A percentile compares a stretch with the other conserved stretches of the same genome.
Conservation (phyloP, 352 stramenopile species). For the Globisporangium nagaii region DNA sequence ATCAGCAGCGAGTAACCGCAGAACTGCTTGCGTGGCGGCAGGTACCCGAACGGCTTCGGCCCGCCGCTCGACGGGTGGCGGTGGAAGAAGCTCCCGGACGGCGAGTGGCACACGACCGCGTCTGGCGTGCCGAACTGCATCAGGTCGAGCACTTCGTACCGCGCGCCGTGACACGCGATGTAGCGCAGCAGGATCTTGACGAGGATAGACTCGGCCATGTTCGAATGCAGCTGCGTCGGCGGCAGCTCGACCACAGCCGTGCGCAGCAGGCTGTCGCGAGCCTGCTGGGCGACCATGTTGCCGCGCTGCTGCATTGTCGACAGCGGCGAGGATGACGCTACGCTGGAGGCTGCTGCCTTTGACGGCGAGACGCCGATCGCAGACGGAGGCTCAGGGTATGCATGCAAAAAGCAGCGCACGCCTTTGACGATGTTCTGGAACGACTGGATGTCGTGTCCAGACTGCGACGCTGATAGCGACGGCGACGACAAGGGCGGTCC, state of each 20-base stretch:
- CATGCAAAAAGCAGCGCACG: conserved; percentile 62
- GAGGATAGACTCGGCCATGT: conserved; percentile 63
- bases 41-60: conserved; percentile 15
- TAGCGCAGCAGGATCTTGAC: conserved; percentile 80
- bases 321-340: not conserved
- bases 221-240: conserved; percentile 56
- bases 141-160: conserved; percentile 80
- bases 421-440: conserved; percentile 82
- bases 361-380: not conserved
- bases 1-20: conserved; percentile 72
- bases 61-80: conserved; percentile 27
- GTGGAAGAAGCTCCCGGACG: conserved; percentile 76
- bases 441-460: conserved; percentile 32
- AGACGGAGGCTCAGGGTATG: conserved; percentile 34
- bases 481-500: not conserved
- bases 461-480: conserved; percentile 10
- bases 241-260: conserved; percentile 52
- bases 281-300: conserved; percentile 12
- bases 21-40: conserved; percentile 15
- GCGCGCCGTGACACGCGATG: conserved; percentile 74
- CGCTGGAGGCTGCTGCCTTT: no score
- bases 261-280: conserved; percentile 41
- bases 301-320: conserved; percentile 4
- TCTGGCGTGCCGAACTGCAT: conserved; percentile 84
- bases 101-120: conserved; percentile 72